Conservation (phyloP, 345 rosid species). For the Conringia planisiliqua region DNA sequence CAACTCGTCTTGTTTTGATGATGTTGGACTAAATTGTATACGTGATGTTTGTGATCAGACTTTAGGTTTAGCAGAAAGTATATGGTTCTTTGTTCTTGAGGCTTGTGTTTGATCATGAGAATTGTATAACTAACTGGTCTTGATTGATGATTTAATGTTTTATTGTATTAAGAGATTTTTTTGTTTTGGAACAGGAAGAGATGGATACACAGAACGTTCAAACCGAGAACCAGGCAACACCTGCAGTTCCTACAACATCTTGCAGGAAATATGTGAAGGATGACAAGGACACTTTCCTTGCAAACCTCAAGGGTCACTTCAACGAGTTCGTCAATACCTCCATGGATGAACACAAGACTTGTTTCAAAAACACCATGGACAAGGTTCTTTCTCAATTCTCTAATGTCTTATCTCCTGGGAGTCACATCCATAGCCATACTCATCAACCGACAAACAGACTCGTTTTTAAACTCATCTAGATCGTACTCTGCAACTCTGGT, state of each 20-base stretch:
- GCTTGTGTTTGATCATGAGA: neutral
- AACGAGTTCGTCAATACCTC: conserved; percentile 69
- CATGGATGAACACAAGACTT: conserved; percentile 76
- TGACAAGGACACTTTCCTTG: conserved; percentile 61
- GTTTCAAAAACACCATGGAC: conserved; percentile 57
- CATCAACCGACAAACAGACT: too few relatives aligned
- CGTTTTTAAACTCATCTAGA: too few relatives aligned
- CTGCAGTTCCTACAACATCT: conserved; percentile 42
- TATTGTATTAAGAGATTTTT: too few relatives aligned
- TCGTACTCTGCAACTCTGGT: too few relatives aligned
- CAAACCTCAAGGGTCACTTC: conserved; percentile 68
- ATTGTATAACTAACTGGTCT: neutral
- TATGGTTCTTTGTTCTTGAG: neutral
- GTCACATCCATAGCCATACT: neutral
- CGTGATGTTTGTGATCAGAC: neutral
- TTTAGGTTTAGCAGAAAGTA: neutral
- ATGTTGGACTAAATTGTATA: neutral
- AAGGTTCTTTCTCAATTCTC: conserved; percentile 41
- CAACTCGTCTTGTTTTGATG: neutral
- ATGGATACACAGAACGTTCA: conserved; percentile 38
- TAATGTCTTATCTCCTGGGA: neutral
- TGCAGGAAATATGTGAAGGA: conserved; percentile 58
- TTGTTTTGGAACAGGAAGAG: neutral
- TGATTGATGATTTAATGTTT: neutral
- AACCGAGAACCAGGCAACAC: conserved; percentile 11